Conservation (phyloP, 257 asterid genomes). For the Paraleonurus japonicus region DNA sequence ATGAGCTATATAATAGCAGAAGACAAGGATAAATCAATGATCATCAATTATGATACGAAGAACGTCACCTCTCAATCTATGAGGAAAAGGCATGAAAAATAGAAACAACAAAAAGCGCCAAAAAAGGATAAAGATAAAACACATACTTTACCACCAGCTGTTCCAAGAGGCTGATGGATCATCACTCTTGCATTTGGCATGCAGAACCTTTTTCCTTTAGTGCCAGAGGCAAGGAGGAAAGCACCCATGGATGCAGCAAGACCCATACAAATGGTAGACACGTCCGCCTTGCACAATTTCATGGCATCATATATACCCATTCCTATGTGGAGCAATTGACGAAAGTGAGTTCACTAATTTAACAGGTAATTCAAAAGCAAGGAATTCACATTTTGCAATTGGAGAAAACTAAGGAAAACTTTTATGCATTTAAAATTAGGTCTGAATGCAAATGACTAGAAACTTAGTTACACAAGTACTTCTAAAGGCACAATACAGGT, state of each 20-base stretch:
- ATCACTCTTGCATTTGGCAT: slow-evolving; percentile 97
- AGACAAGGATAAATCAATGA: background rate
- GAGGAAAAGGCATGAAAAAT: background rate
- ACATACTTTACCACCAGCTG: slow-evolving; percentile 61
- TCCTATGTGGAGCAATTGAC: slow-evolving; percentile 45
- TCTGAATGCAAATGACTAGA: background rate
- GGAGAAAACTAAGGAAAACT: background rate
- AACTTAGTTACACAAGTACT: background rate
- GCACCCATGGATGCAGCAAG: slow-evolving; percentile 98
- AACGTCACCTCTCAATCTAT: background rate
- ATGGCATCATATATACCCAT: slow-evolving; percentile 98
- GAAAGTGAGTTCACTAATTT: background rate
- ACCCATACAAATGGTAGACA: slow-evolving; percentile 91
- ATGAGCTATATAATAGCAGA: slow-evolving; percentile 1
- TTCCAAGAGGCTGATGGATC: slow-evolving; percentile 96
- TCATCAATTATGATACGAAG: background rate
- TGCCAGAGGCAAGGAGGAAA: slow-evolving; percentile 85
- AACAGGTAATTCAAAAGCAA: slow-evolving; percentile 7
- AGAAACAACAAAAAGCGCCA: background rate
- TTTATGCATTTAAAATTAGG: background rate
- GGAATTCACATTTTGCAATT: background rate
- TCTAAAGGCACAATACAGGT: background rate
- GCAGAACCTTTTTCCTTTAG: slow-evolving; percentile 91
- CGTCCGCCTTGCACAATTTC: slow-evolving; percentile 97
- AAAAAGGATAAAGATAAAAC: background rate